These are phyloP conservation scores for Xenoacremonium recifei DNA, from an alignment of 2,329 filamentous ascomycete species.

Conservation along the genomic window DNA sequence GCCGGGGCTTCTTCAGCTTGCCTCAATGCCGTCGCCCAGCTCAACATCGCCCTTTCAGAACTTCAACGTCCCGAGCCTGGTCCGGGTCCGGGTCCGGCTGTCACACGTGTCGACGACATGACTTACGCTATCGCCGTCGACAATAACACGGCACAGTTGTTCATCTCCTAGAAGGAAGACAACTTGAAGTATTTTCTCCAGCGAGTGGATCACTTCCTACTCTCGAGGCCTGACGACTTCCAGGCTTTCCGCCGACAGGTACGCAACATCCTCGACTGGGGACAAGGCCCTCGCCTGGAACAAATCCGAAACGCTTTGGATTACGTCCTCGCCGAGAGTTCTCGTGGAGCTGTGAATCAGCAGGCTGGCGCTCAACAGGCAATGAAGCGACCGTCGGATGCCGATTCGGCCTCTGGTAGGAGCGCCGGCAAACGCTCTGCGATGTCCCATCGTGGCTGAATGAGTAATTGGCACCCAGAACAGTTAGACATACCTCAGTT, in stretches of 20 bases:
- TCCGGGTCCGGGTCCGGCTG: neutral
- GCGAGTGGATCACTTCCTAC: neutral
- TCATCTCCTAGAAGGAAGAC: neutral
- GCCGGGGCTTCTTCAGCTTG: constrained; percentile 30
- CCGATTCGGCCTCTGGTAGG: no score
- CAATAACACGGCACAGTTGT: neutral
- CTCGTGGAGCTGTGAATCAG: no score
- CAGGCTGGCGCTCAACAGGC: no score
- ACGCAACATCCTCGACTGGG: constrained; percentile 35
- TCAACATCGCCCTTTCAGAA: neutral
- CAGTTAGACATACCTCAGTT: no score
- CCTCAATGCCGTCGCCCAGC: constrained; percentile 24
- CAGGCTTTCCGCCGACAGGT: constrained; percentile 30
- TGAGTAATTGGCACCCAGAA: no score
- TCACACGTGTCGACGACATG: neutral
- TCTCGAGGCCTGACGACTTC: constrained; percentile 17
- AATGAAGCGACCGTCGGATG: no score
- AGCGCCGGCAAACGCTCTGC: no score
- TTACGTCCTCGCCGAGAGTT: neutral
- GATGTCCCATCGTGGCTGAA: no score
- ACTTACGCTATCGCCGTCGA: neutral
- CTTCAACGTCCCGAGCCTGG: no score
- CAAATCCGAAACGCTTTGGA: neutral
- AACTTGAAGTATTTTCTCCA: neutral
- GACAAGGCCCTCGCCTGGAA: constrained; percentile 22